phyloP scores from a whole-genome alignment of 192 early-diverging fungal species.

The Coemansia sp. region DNA sequence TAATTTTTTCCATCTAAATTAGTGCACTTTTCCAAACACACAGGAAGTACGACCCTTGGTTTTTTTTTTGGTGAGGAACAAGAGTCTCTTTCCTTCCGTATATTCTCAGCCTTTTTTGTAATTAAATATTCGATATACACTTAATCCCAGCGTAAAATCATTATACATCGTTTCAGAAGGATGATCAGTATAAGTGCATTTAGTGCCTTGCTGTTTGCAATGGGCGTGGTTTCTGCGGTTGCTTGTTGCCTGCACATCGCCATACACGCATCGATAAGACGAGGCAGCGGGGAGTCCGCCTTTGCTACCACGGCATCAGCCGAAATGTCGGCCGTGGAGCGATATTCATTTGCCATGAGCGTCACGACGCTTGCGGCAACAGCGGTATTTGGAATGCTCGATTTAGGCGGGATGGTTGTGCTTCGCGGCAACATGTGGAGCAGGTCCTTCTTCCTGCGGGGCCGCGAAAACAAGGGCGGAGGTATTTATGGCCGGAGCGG shows the following conservation, averaged over 20 bases:
- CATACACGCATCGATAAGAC: not conserved
- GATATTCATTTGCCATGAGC: conserved; percentile 16
- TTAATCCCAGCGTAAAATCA: too few relatives aligned
- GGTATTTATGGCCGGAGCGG: not conserved
- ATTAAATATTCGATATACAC: too few relatives aligned
- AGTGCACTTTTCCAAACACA: too few relatives aligned
- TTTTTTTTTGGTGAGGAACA: too few relatives aligned
- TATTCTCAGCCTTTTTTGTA: not conserved
- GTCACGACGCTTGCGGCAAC: conserved; percentile 15
- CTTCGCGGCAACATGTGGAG: conserved; percentile 48
- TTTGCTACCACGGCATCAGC: not conserved
- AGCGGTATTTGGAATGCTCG: conserved; percentile 28
- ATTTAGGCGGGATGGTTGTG: conserved; percentile 41
- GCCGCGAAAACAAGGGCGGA: conserved; percentile 6
- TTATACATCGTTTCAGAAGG: not conserved
- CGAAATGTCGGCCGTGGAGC: not conserved
- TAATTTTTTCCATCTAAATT: too few relatives aligned
- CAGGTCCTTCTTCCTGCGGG: conserved; percentile 8
- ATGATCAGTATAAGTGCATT: conserved; percentile 35
- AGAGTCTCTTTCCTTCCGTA: not conserved
- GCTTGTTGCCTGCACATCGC: conserved; percentile 28
- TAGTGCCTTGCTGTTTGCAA: conserved; percentile 40
- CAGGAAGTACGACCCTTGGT: too few relatives aligned
- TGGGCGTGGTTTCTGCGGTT: conserved; percentile 28
- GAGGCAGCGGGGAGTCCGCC: not conserved